Evolutionary conservation across 139 green algal genomes (phyloP).

Genomic region (Micractinium sp.): DNA sequence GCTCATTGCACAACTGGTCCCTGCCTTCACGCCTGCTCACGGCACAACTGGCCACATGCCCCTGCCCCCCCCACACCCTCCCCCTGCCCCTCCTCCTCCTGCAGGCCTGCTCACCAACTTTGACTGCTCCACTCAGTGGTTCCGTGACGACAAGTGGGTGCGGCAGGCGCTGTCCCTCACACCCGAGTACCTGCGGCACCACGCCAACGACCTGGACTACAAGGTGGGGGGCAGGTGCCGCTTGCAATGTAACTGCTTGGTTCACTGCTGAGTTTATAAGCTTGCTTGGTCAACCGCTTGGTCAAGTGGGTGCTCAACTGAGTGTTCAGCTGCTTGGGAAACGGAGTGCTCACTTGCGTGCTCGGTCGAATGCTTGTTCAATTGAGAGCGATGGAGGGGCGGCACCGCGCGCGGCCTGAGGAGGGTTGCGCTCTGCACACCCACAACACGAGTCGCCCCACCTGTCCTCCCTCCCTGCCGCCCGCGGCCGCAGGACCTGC

Average conservation of each 20-base stretch:
- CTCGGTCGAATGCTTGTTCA: no score
- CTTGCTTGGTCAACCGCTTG: no score
- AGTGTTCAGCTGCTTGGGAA: no score
- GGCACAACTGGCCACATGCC: no score
- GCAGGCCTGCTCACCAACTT: conserved; percentile 81
- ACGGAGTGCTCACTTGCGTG: no score
- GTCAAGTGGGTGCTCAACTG: not conserved
- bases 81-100: not conserved
- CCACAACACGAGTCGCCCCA: not conserved
- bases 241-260: no score
- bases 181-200: conserved; percentile 67
- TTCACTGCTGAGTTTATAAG: no score
- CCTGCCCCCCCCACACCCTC: not conserved
- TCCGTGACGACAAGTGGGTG: conserved; percentile 58
- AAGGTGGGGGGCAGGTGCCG: conserved; percentile 47
- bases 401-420: no score
- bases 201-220: conserved; percentile 70
- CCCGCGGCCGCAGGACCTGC: conserved; percentile 51
- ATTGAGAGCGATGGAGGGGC: no score
- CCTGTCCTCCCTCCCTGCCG: not conserved
- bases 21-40: no score
- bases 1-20: no score
- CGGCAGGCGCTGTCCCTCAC: conserved; percentile 79
- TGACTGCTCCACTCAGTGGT: conserved; percentile 84
- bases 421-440: no score